phyloP scores from a whole-genome alignment of 2,329 filamentous ascomycete species.

The Aureobasidium uvarum region DNA sequence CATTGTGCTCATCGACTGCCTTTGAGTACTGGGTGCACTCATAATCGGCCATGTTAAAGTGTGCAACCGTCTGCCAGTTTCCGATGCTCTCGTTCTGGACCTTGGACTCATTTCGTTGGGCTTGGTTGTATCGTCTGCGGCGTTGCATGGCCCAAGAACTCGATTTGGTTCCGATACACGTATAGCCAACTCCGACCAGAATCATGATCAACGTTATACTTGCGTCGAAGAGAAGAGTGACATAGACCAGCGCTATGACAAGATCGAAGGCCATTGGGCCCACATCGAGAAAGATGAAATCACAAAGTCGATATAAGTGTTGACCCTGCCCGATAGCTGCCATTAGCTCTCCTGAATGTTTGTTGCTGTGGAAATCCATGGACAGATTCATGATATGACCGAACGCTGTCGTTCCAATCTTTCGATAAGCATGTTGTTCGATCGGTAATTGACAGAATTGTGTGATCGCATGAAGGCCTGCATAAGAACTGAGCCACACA shows the following conservation, averaged over 20 bases:
- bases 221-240: conserved; percentile 62
- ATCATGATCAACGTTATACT: conserved; percentile 57
- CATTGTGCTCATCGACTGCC: conserved; percentile 42
- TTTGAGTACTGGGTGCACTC: conserved; percentile 53
- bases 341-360: conserved; percentile 63
- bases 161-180: conserved; percentile 51
- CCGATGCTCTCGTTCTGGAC: conserved; percentile 59
- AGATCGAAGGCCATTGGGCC: conserved; percentile 63
- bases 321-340: conserved; percentile 63
- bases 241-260: conserved; percentile 58
- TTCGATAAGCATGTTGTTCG: conserved; percentile 57
- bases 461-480: conserved; percentile 53
- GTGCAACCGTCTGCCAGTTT: conserved; percentile 60
- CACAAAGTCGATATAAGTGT: conserved; percentile 59
- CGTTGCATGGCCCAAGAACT: conserved; percentile 42
- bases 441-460: conserved; percentile 55
- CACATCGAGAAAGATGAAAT: conserved; percentile 60
- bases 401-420: conserved; percentile 61
- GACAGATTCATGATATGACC: conserved; percentile 67
- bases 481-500: conserved; percentile 52
- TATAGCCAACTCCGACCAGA: conserved; percentile 50
- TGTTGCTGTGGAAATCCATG: conserved; percentile 67
- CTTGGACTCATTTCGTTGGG: conserved; percentile 50
- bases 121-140: conserved; percentile 35
- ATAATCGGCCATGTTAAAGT: conserved; percentile 58